Evolutionary conservation across 352 stramenopile genomes (phyloP).

Genomic region (Blastocystis sp.): DNA sequence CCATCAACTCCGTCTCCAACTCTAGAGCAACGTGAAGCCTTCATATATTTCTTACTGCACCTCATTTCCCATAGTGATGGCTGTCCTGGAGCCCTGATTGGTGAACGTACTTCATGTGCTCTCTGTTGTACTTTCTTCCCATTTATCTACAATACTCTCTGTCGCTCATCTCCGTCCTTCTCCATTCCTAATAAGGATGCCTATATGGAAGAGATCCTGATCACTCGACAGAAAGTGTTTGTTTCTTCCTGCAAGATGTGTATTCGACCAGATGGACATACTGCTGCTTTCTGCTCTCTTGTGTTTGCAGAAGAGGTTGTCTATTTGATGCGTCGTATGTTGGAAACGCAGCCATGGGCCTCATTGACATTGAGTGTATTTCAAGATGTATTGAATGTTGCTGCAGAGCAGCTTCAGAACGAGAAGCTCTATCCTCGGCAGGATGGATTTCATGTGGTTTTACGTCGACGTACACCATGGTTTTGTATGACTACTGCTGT

Average conservation of each 20-base stretch:
- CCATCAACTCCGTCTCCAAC: neutral
- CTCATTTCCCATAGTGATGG: slow-evolving; percentile 29
- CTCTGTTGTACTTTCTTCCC: slow-evolving; percentile 60
- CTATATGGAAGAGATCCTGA: slow-evolving; percentile 35
- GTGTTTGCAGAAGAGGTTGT: slow-evolving; percentile 54
- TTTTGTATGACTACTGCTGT: slow-evolving; percentile 48
- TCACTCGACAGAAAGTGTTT: slow-evolving; percentile 14
- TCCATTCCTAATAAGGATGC: neutral
- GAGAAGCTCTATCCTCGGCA: neutral
- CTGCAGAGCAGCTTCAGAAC: neutral
- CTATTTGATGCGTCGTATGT: slow-evolving; percentile 32
- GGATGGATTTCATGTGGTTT: slow-evolving; percentile 18
- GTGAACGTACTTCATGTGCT: slow-evolving; percentile 38
- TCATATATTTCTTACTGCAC: slow-evolving; percentile 46
- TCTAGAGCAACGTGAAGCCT: neutral
- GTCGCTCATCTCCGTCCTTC: neutral
- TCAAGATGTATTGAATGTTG: neutral
- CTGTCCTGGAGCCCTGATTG: slow-evolving; percentile 30
- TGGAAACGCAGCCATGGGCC: neutral
- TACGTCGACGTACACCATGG: neutral
- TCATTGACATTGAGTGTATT: slow-evolving; percentile 18
- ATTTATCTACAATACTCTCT: slow-evolving; percentile 51
- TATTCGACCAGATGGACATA: slow-evolving; percentile 50
- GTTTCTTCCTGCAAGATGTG: slow-evolving; percentile 6
- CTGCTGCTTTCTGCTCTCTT: slow-evolving; percentile 29